phyloP scores from a whole-genome alignment of 768 basidiomycete genomes.

The Pholiota microspora region DNA sequence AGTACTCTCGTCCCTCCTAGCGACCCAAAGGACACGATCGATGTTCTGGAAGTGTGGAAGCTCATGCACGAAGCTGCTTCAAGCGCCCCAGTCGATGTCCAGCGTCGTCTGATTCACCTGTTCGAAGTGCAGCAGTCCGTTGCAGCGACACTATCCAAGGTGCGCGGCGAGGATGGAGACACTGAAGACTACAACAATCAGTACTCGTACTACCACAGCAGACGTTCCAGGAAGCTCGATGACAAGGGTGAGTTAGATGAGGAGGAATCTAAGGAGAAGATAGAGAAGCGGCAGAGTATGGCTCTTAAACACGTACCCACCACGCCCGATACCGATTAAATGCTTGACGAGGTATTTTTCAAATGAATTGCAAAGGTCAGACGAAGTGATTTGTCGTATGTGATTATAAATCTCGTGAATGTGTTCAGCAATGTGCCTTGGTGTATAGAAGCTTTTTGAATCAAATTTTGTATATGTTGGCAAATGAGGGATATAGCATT shows the following conservation, averaged over 20 bases:
- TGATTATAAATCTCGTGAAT: neutral
- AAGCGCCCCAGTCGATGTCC: neutral
- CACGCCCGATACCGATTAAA: neutral
- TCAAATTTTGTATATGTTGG: neutral
- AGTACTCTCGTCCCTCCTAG: neutral
- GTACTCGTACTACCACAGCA: neutral
- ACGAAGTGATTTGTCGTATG: neutral
- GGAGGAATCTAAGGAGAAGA: conserved; percentile 13
- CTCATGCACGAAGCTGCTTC: conserved; percentile 10
- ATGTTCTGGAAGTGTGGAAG: conserved; percentile 8
- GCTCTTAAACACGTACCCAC: conserved; percentile 8
- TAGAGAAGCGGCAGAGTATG: conserved; percentile 14
- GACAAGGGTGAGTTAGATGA: conserved; percentile 13
- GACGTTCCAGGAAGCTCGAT: conserved; percentile 8
- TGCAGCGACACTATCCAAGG: conserved; percentile 15
- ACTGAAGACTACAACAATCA: neutral
- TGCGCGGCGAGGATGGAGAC: conserved; percentile 6
- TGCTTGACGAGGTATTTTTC: neutral
- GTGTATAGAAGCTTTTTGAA: neutral
- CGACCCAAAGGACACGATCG: neutral
- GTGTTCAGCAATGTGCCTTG: neutral
- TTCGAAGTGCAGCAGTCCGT: conserved; percentile 26
- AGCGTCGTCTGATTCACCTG: conserved; percentile 21
- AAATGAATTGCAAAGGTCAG: neutral
- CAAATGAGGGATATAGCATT: too few species aligned